Base-by-base conservation (phyloP, 352 stramenopile genomes). In the Globisporangium mamillatum region DNA sequence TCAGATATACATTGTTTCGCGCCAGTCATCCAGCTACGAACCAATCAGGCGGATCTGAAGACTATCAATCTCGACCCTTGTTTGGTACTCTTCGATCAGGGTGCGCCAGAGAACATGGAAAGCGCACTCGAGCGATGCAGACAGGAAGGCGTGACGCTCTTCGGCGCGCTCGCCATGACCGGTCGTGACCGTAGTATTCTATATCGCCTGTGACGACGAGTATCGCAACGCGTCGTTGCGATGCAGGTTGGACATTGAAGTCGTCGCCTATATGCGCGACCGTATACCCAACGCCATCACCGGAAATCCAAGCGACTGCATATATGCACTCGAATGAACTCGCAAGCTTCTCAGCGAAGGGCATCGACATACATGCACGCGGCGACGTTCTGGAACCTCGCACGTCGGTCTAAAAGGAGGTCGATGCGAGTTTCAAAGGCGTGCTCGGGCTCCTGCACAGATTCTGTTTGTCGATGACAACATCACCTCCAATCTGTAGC, bases 61-160 rank as follows among this genome's bases (percentile, higher is more conserved):
- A 73, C 68, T n/a, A 63, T 69, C 12, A 52, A 70, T 3, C 46
- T 63, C 7, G 64, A 72, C 36, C 84, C 79, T 34, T 68, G 41
- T 0, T 80, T 72, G 1, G 75, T 60, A 10, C 27, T 87, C 5
- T 86, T 89, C 24, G 75, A 72, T 5, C 64, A 77, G 24, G 78
- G 78, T 34, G 72, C 73, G 4, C 10, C 60, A 22, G 73, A 73
- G 20, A 82, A 77, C 24, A 72, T 83, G 68, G 41, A 50, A 16
- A 70, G 76, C 10, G 71, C 76, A 0, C 18, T 87, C 9, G 24
- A 50, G 4, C 69, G 60, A 53, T 89, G 81, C 74, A 77, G 64
- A 34, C 72, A 76, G 12, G 73, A 87, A 59, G 57, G 70, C n/a
- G 75, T 75, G 9, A 73, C 77, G 3, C 71, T 86, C n/a, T 73